Base-by-base conservation (phyloP, 371 early-diverging fungal genomes). In the Mortierella sp. region DNA sequence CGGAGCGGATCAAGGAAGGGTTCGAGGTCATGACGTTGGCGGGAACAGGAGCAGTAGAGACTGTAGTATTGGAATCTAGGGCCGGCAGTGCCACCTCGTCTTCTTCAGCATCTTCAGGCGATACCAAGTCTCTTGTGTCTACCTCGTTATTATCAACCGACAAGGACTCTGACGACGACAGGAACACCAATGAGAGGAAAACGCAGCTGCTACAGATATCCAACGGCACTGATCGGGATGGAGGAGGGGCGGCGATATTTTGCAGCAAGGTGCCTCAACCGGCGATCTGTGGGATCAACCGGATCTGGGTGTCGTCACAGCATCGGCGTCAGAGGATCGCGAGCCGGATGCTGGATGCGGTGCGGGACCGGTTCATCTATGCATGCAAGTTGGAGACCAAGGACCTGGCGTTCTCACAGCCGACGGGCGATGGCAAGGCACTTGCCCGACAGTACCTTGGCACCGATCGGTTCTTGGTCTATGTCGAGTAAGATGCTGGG, bases 361-460 rank as follows among this genome's bases (percentile, higher is more conserved):
- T 88, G 7, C 78, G 88, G 29, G 82, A 77, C 16, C 71, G 73
- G 61, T 91, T 89, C 68, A 68, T 90, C 24, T 89, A 85, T 74
- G 89, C 89, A 0, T 88, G 79, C 66, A 66, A 66, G n/a, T 66
- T 90, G 31, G 77, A 78, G 29, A 67, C n/a, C n/a, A 67, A 52
- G 37, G 80, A 85, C 13, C 41, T 91, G 22, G 91, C 90, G 9
- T 91, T 91, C 71, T 90, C 91, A 22, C 90, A 91, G 71, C 91
- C 91, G n/a, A 89, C 91, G 13, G 77, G 80, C 10, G 86, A 87
- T 70, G 91, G 91, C 29, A 83, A 81, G 63, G 78, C 79, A 2
- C 68, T 88, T 31, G 88, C 88, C 8, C 58, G 72, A 31, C 78
- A 63, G n/a, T 88, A 86, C 65, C 74, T 85, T 4, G 82, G 79